Evolutionary conservation across 345 rosid genomes (phyloP).

Genomic region (Psidium friedrichsthalianum): DNA sequence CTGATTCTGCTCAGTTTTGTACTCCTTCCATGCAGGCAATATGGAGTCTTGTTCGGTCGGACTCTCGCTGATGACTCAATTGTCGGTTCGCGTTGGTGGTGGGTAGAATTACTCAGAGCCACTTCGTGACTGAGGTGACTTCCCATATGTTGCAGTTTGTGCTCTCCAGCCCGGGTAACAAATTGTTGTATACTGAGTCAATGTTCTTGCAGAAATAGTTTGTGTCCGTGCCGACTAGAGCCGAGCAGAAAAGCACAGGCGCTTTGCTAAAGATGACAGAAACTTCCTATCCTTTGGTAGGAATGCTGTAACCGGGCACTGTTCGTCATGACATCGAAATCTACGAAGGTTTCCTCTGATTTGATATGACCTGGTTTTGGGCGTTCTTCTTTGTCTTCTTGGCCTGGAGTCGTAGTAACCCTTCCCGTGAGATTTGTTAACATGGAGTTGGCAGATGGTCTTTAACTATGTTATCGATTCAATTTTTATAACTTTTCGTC

Average conservation of each 20-base stretch:
- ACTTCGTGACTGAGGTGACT: background rate
- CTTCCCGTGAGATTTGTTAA: background rate
- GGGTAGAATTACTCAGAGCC: background rate
- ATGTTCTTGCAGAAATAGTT: background rate
- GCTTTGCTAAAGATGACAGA: background rate
- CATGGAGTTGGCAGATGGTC: background rate
- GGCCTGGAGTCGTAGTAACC: background rate
- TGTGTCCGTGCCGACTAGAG: background rate
- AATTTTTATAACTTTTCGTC: background rate
- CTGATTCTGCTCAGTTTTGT: background rate
- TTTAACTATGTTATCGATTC: background rate
- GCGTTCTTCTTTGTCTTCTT: background rate
- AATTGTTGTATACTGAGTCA: background rate
- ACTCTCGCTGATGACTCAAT: background rate
- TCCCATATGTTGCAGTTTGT: background rate
- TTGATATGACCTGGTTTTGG: background rate
- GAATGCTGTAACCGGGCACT: background rate
- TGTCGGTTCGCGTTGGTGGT: background rate
- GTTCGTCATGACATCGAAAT: background rate
- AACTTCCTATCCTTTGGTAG: background rate
- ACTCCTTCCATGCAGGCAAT: background rate
- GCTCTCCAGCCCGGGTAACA: background rate
- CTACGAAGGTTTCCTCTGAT: background rate
- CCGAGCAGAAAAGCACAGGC: background rate
- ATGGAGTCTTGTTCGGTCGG: background rate